Conservation (phyloP, 345 rosid species). For the Eucalyptus erythrocorys region DNA sequence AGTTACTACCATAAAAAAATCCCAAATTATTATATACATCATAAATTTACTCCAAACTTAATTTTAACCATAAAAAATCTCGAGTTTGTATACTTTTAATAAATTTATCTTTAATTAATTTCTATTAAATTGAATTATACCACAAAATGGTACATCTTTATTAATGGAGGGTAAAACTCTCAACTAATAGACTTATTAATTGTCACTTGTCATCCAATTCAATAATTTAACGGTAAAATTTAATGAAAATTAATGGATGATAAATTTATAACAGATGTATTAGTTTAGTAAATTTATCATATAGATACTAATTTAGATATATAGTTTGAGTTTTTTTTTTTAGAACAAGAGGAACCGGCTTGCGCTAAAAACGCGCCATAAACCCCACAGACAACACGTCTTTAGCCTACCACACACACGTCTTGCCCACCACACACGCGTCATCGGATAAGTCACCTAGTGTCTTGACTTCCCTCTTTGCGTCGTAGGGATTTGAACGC, state of each 20-base stretch:
- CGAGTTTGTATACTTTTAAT: rapidly evolving
- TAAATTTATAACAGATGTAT: rapidly evolving
- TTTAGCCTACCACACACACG: too few relatives aligned
- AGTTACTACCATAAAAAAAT: rapidly evolving
- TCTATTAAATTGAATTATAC: rapidly evolving
- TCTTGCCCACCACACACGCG: too few relatives aligned
- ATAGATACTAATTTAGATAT: rapidly evolving
- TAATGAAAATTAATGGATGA: rapidly evolving
- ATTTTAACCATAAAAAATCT: rapidly evolving
- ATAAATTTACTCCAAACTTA: rapidly evolving
- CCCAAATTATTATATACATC: rapidly evolving
- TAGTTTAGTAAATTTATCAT: rapidly evolving
- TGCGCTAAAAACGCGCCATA: too few relatives aligned
- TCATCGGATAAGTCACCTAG: too few relatives aligned
- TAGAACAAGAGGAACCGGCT: too few relatives aligned
- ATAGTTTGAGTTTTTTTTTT: not conserved
- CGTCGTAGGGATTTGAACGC: too few relatives aligned
- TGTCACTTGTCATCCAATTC: rapidly evolving
- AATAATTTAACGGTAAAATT: rapidly evolving
- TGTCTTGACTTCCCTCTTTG: too few relatives aligned
- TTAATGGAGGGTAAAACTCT: too few relatives aligned
- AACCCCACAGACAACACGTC: too few relatives aligned
- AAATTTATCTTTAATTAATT: rapidly evolving
- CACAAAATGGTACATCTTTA: too few relatives aligned
- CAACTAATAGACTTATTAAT: rapidly evolving